A percentile compares a stretch with the other conserved stretches of the same genome.
These are phyloP conservation scores for Oxyria digyna DNA, from an alignment of 148 eudicot genomes.

Conservation along the genomic window DNA sequence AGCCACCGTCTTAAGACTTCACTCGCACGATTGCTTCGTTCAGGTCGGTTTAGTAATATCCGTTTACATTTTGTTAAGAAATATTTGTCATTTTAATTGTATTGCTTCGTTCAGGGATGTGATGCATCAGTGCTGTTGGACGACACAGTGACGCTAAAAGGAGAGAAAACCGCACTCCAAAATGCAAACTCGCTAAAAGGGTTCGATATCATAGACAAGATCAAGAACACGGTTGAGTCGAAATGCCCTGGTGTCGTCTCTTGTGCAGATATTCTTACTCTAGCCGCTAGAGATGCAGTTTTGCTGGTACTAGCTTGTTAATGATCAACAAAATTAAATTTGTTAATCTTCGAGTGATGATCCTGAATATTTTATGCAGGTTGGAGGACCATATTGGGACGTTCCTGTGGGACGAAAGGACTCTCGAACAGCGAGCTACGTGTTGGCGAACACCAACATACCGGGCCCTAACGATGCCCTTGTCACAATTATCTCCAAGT, in stretches of 20 bases:
- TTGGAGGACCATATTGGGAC: constrained; percentile 92
- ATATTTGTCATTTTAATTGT: too few species aligned
- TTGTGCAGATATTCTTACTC: constrained; percentile 83
- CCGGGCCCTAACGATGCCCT: constrained; percentile 63
- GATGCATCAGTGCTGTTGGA: constrained; percentile 84
- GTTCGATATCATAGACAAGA: constrained; percentile 55
- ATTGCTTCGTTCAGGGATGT: too few species aligned
- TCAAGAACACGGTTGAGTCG: constrained; percentile 68
- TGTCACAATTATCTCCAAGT: constrained; percentile 65
- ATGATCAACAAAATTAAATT: not conserved
- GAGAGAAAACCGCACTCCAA: constrained; percentile 63
- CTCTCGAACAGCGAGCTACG: constrained; percentile 54
- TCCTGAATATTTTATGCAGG: constrained; percentile 21
- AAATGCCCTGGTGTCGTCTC: constrained; percentile 87
- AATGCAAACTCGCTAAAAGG: constrained; percentile 60
- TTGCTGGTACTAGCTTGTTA: constrained; percentile 29
- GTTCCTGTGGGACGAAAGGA: constrained; percentile 83
- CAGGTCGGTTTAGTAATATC: too few species aligned
- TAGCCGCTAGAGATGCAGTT: constrained; percentile 88
- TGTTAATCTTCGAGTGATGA: not conserved
- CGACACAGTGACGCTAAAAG: constrained; percentile 60
- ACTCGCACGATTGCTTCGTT: constrained; percentile 94
- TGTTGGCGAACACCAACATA: constrained; percentile 38
- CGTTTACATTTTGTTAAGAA: too few species aligned
- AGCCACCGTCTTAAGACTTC: constrained; percentile 60